These are phyloP conservation scores for Pseudonitzschia pungens DNA, from an alignment of 108 stramenopile genomes.

Conservation along the genomic window DNA sequence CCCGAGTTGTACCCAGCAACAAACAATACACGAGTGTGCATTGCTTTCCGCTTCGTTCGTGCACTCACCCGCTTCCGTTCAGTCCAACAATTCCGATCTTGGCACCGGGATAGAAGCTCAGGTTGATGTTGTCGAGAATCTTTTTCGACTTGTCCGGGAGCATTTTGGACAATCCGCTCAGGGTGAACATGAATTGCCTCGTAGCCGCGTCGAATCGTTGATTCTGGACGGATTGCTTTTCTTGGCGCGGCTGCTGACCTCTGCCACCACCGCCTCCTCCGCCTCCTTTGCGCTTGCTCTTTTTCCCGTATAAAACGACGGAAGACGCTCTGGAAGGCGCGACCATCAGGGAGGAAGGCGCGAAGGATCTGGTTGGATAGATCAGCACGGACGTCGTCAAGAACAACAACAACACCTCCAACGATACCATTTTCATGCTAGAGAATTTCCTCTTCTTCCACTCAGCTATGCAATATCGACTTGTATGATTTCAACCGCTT, in stretches of 20 bases:
- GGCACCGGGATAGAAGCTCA: conserved; percentile 90
- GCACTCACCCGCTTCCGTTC: conserved; percentile 60
- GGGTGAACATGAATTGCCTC: conserved; percentile 87
- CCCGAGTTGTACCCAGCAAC: background rate
- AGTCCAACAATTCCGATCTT: conserved; percentile 71
- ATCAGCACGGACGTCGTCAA: background rate
- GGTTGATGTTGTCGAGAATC: conserved; percentile 83
- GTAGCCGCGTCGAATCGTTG: conserved; percentile 88
- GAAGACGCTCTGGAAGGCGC: background rate
- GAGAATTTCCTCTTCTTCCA: background rate
- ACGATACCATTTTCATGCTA: conserved; percentile 3
- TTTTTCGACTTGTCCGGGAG: conserved; percentile 85
- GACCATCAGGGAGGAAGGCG: background rate
- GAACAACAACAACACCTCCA: background rate
- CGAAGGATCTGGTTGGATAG: background rate
- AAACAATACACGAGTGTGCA: background rate
- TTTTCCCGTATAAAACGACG: conserved; percentile 34
- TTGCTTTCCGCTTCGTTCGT: background rate
- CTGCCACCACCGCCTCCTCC: conserved; percentile 27
- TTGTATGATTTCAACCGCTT: background rate
- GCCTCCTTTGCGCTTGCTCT: conserved; percentile 36
- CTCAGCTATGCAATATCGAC: background rate
- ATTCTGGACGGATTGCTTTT: conserved; percentile 79
- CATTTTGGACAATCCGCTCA: conserved; percentile 76
- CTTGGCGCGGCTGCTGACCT: conserved; percentile 53